Evolutionary conservation across 2,329 filamentous ascomycete species (phyloP).

Genomic region (Arthrobotrys sphaeroides): DNA sequence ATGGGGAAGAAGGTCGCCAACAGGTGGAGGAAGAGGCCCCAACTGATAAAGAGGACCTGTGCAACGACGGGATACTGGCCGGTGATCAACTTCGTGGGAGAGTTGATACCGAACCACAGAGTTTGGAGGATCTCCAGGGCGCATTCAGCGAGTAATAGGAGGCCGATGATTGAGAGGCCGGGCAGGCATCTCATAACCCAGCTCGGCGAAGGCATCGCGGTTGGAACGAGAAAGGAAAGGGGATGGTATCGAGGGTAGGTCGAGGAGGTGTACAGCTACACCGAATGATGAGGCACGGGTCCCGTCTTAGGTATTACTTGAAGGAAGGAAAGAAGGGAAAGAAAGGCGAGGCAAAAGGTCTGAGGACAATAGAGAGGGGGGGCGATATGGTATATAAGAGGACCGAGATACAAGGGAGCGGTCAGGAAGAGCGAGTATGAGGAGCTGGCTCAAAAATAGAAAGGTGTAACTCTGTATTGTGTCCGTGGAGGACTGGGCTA

Average conservation of each 20-base stretch:
- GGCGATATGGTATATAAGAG: conserved; percentile 32
- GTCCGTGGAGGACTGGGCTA: conserved; percentile 32
- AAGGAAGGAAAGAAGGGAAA: conserved; percentile 8
- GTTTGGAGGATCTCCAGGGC: conserved; percentile 56
- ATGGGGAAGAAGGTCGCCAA: conserved; percentile 72
- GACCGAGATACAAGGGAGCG: neutral
- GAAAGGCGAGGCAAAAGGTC: conserved; percentile 29
- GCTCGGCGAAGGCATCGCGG: conserved; percentile 48
- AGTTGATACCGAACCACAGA: conserved; percentile 33
- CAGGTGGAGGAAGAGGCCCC: conserved; percentile 72
- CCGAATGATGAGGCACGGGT: conserved; percentile 17
- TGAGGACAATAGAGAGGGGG: conserved; percentile 12
- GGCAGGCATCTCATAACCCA: conserved; percentile 57
- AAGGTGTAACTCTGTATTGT: conserved; percentile 46
- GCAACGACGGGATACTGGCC: conserved; percentile 40
- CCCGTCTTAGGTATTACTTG: neutral
- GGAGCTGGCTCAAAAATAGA: conserved; percentile 39
- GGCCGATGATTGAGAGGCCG: conserved; percentile 55
- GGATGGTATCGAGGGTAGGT: neutral
- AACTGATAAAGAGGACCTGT: conserved; percentile 69
- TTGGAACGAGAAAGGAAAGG: conserved; percentile 9
- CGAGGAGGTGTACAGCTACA: conserved; percentile 3
- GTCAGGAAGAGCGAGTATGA: neutral
- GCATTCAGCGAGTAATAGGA: conserved; percentile 55
- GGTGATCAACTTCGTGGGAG: conserved; percentile 48